Percentiles rank a stretch among this genome's conserved stretches.
phyloP scores from a whole-genome alignment of 495 filamentous ascomycete genomes.

The Aspergillus incahuasiensis region DNA sequence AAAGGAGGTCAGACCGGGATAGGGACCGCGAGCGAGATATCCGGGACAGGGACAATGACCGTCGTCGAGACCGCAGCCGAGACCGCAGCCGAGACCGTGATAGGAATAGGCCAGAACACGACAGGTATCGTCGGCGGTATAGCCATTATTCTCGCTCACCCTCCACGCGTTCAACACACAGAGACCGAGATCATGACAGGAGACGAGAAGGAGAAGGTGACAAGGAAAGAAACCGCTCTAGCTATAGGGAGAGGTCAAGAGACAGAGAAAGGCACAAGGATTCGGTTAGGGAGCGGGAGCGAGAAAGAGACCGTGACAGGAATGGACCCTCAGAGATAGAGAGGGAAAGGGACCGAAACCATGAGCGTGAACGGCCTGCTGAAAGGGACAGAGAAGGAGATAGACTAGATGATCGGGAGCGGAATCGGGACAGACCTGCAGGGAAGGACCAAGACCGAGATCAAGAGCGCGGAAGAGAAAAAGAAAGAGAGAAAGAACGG shows the following conservation, averaged over 20 bases:
- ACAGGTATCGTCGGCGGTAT: slow-evolving; percentile 26
- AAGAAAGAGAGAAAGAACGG: slow-evolving; percentile 3
- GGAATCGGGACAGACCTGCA: neutral
- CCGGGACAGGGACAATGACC: slow-evolving; percentile 10
- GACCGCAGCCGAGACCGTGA: slow-evolving; percentile 22
- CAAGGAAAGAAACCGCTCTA: slow-evolving; percentile 1
- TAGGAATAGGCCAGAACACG: slow-evolving; percentile 19
- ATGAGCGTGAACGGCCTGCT: slow-evolving; percentile 4
- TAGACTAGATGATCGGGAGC: slow-evolving; percentile 11
- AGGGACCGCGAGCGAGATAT: slow-evolving; percentile 25
- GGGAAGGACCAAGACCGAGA: slow-evolving; percentile 7
- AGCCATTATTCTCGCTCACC: slow-evolving; percentile 16
- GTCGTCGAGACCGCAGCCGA: slow-evolving; percentile 21
- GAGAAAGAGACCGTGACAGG: slow-evolving; percentile 1
- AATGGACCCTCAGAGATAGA: neutral
- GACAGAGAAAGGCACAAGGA: neutral
- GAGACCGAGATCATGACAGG: slow-evolving; percentile 12
- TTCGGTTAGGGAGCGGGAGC: neutral
- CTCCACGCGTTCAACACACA: slow-evolving; percentile 3
- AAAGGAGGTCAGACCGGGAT: slow-evolving; percentile 19
- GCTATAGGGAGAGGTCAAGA: neutral
- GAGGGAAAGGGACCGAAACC: neutral
- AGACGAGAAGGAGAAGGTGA: neutral
- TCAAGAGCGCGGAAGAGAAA: neutral
- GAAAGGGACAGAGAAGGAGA: slow-evolving; percentile 15